A percentile compares a stretch with the other conserved stretches of the same genome.
Conservation (phyloP, 768 basidiomycete species). For the Lactifluus hygrophoroides region DNA sequence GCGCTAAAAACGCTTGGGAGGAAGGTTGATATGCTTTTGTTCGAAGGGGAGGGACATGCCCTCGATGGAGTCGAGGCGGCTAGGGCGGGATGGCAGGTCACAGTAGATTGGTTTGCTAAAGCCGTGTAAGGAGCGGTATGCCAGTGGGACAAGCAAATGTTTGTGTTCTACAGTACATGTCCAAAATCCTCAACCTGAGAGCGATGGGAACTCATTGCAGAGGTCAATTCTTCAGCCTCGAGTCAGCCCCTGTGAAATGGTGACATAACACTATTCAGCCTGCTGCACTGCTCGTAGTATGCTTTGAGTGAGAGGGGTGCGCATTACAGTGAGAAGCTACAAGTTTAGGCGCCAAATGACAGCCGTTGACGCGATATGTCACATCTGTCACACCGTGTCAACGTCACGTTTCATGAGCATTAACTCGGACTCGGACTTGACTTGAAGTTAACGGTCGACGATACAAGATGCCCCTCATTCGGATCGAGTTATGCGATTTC, state of each 20-base stretch:
- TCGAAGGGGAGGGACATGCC: constrained; percentile 28
- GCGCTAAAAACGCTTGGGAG: constrained; percentile 24
- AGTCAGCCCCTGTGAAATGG: too few relatives aligned
- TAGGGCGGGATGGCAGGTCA: constrained; percentile 17
- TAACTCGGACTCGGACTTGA: background rate
- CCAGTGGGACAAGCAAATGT: too few relatives aligned
- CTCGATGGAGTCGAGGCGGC: constrained; percentile 24
- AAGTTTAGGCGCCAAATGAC: too few relatives aligned
- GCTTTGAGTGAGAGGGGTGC: too few relatives aligned
- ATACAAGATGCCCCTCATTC: constrained; percentile 62
- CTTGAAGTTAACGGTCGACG: background rate
- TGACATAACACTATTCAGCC: too few relatives aligned
- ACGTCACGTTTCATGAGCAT: background rate
- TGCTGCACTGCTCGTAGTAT: too few relatives aligned
- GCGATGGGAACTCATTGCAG: too few relatives aligned
- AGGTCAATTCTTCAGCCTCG: too few relatives aligned
- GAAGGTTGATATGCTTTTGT: constrained; percentile 26
- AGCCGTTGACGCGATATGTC: constrained; percentile 1
- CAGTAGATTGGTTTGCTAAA: constrained; percentile 13
- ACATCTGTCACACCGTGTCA: background rate
- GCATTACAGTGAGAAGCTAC: too few relatives aligned
- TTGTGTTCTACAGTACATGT: too few relatives aligned
- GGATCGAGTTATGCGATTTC: constrained; percentile 92
- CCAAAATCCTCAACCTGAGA: background rate
- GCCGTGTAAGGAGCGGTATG: background rate